Evolutionary conservation across 257 asterid genomes (phyloP), one percentile per base, ranked within the genome.

Genomic region (Fraxinus quadrangulata): DNA sequence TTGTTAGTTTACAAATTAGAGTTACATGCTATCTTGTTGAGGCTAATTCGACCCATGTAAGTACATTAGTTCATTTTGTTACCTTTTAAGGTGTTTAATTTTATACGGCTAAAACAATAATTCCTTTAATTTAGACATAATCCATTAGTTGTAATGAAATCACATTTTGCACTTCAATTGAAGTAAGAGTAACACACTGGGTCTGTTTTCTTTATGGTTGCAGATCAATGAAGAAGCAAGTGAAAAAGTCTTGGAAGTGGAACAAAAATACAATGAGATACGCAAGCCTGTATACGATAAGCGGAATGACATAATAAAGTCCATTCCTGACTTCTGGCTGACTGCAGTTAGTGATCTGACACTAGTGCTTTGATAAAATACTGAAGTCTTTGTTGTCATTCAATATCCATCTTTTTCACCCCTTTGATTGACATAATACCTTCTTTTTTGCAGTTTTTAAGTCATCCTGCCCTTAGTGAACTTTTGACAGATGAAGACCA

Each of bases 141-240:
- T 67, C 71, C 13, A n/a, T 81, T 37, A 73, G 56, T 51, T 63
- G 39, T 40, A 54, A 7, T 40, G 34, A 71, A 84, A 74, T 67
- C 70, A 39, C 54, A 69, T 19, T 59, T 73, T 37, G 30, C 34
- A 75, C 34, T 30, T 16, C 34, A 16, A 36, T 40, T 34, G 49
- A 42, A 14, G 30, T 54, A 56, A 54, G 68, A 36, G 33, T 81
- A 49, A 75, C 75, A 31, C 47, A 30, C 23, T 78, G 23, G 66
- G 71, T 77, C 28, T 72, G 37, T 67, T 72, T 81, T 39, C 21
- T 80, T 66, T 74, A 70, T 78, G 74, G 63, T 81, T 79, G 51
- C 92, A 96, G 99, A 90, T 95, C 86, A 95, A 95, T 78, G 99
- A 95, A 86, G 94, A 90, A 77, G 98, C 97, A 69, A 91, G 97